These are phyloP conservation scores for Sanghuangporus sanghuang DNA, from an alignment of 1,284 basidiomycete genomes.

Conservation along the genomic window DNA sequence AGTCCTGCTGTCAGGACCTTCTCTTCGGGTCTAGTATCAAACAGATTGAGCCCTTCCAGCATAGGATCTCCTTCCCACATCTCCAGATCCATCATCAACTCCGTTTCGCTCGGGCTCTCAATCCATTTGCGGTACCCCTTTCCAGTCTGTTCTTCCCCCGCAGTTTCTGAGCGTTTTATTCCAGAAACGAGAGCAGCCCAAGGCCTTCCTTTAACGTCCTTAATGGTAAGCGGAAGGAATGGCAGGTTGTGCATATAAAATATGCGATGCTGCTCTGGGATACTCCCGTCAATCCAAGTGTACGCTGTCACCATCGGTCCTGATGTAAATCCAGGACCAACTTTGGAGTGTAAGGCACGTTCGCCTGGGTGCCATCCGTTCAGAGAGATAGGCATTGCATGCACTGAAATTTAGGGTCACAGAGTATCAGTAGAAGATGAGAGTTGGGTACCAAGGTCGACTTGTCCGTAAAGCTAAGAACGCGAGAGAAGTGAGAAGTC, in stretches of 20 bases:
- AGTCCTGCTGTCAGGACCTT: conserved; percentile 47
- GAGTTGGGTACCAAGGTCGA: too few species aligned
- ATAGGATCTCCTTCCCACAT: conserved; percentile 57
- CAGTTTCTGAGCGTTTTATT: background rate
- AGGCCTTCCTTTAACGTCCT: conserved; percentile 38
- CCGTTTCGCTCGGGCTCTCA: conserved; percentile 33
- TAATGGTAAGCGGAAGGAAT: conserved; percentile 41
- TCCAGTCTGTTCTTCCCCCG: background rate
- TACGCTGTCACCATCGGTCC: conserved; percentile 29
- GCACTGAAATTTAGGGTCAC: background rate
- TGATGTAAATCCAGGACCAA: conserved; percentile 27
- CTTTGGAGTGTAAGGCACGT: conserved; percentile 31
- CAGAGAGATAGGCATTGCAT: conserved; percentile 19
- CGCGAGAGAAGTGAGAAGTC: too few species aligned
- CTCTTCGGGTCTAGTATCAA: background rate
- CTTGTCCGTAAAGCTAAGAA: background rate
- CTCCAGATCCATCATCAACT: conserved; percentile 37
- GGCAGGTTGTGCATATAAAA: conserved; percentile 39
- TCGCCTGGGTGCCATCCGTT: conserved; percentile 46
- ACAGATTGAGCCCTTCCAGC: conserved; percentile 31
- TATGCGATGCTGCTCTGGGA: conserved; percentile 39
- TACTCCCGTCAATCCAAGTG: conserved; percentile 28
- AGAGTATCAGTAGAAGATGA: background rate
- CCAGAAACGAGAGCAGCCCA: conserved; percentile 44
- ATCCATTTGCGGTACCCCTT: conserved; percentile 42